Evolutionary conservation across 148 eudicot species (phyloP).

Genomic region (Agrostemma githago): DNA sequence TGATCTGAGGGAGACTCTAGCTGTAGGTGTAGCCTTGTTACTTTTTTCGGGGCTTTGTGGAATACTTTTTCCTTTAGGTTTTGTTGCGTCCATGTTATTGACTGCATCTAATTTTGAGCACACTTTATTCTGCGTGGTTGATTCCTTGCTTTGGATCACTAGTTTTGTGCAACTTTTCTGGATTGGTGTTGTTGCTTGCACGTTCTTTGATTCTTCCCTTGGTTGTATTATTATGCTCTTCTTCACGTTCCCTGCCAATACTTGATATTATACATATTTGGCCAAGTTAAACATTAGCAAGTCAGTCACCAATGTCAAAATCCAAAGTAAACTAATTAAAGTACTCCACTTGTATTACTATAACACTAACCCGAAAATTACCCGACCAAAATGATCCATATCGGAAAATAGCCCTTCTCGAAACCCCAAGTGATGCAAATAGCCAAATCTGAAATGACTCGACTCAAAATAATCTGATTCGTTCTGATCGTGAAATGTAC

Average conservation of each 20-base stretch:
- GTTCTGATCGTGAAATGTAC: no score
- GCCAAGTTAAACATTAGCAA: neutral
- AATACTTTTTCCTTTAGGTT: slow-evolving; percentile 12
- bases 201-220: slow-evolving; percentile 7
- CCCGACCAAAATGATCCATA: no score
- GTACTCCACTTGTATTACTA: no score
- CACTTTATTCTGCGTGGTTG: slow-evolving; percentile 18
- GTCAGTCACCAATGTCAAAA: neutral
- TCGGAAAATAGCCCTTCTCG: no score
- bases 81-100: slow-evolving; percentile 26
- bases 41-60: slow-evolving; percentile 4
- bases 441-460: no score
- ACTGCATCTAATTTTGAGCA: slow-evolving; percentile 1
- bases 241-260: slow-evolving; percentile 15
- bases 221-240: slow-evolving; percentile 1
- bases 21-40: neutral
- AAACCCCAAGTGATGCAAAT: no score
- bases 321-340: neutral
- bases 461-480: no score
- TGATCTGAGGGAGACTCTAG: slow-evolving; percentile 21
- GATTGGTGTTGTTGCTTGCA: slow-evolving; percentile 20
- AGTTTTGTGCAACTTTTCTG: slow-evolving; percentile 22
- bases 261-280: neutral
- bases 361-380: no score
- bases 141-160: slow-evolving; percentile 14